Base-by-base conservation (phyloP, 2,329 filamentous ascomycete genomes). In the Exserohilum turcica region DNA sequence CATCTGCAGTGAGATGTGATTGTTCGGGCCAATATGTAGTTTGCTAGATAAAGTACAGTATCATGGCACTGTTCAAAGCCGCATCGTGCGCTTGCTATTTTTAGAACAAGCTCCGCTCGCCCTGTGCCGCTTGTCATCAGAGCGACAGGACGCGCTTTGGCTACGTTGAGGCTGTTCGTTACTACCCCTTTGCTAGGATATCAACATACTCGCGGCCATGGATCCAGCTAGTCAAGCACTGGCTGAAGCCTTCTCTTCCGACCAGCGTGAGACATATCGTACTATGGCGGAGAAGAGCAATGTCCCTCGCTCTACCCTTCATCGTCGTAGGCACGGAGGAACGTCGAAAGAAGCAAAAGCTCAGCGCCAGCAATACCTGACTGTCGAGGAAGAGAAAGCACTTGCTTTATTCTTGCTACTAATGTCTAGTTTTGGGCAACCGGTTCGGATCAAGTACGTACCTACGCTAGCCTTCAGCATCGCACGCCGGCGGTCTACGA, bases 381-480 rank as follows among this genome's bases (percentile, higher is more conserved):
- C 35, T 12, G 35, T 37, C 15, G 16, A 37, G 35, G n/a, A 37
- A 37, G 35, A 37, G 35, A 37, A 19, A 19, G 35, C 16, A 16
- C 35, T 19, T 19, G 10, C 9, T 33, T 33, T 54, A 50, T 36
- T 36, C 33, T 16, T 36, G 33, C 10, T 36, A n/a, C 33, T 36
- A 44, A 56, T 57, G 56, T 48, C 44, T 54, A 38, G 47, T 37
- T 33, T 62, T 42, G 61, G 64, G 21, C 35, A 56, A n/a, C 54
- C 55, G 50, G 36, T 63, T 12, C 62, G 35, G 37, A 54, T 63
- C 1, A 63, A 66, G 48, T 56, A 59, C 47, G 48, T 66, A 54
- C 57, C 52, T 40, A 55, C 49, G 19, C 42, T 65, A 56, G 59
- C 59, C 33, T 36, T 36, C 33, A 36, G 33, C 15, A 15, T 16